Evolutionary conservation across 331 rosid species (phyloP).

Genomic region (Quercus phellos): DNA sequence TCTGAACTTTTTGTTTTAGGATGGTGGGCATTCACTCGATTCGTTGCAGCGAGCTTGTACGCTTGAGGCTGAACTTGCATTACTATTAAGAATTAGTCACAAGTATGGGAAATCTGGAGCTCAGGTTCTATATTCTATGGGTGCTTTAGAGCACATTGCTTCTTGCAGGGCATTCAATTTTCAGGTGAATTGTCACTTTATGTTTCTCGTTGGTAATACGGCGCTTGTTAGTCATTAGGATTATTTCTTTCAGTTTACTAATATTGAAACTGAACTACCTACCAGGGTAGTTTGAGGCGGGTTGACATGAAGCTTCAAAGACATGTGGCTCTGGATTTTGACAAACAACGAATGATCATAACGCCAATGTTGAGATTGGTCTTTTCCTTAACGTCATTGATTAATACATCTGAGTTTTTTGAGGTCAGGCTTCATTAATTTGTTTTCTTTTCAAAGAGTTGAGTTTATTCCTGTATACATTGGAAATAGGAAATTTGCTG

Average conservation of each 20-base stretch:
- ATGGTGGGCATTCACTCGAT: conserved; percentile 68
- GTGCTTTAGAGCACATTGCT: conserved; percentile 74
- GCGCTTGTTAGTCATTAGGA: background rate
- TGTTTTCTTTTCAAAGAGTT: background rate
- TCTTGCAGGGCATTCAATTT: conserved; percentile 63
- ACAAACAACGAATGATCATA: conserved; percentile 61
- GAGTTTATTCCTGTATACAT: background rate
- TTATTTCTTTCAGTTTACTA: conserved; percentile 9
- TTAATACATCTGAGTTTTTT: conserved; percentile 72
- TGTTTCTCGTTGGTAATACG: background rate
- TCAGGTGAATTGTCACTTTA: conserved; percentile 40
- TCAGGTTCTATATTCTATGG: conserved; percentile 79
- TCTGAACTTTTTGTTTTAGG: conserved; percentile 39
- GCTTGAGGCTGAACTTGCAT: conserved; percentile 85
- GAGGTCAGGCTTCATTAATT: conserved; percentile 57
- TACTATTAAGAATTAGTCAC: conserved; percentile 73
- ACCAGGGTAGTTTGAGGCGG: conserved; percentile 78
- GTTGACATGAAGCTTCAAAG: conserved; percentile 49
- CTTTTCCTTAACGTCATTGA: conserved; percentile 71
- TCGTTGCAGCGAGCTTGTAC: conserved; percentile 83
- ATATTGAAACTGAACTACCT: conserved; percentile 16
- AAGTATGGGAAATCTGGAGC: conserved; percentile 92
- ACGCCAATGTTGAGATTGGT: conserved; percentile 79
- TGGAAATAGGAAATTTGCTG: background rate
- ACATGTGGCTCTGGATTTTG: conserved; percentile 61